A percentile compares a stretch with the other conserved stretches of the same genome.
Evolutionary conservation across 2,329 filamentous ascomycete genomes (phyloP).

Genomic region (Trichoderma sp.): DNA sequence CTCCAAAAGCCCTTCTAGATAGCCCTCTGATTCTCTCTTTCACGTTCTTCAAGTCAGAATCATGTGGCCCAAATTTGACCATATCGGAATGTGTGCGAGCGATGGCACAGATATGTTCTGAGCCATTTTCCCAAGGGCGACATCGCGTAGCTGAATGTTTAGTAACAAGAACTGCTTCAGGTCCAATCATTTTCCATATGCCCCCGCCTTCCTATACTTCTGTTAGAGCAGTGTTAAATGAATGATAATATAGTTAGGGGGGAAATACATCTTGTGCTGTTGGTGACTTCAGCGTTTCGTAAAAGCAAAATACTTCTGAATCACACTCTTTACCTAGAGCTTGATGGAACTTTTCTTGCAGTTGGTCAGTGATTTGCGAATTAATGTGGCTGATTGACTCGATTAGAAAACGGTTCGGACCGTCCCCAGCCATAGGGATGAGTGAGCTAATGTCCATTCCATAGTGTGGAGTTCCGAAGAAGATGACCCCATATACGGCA

Average conservation of each 20-base stretch:
- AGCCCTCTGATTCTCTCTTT: conserved; percentile 20
- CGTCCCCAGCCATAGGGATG: no score
- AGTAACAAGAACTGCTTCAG: conserved; percentile 32
- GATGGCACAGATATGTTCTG: conserved; percentile 34
- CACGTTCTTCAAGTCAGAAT: conserved; percentile 14
- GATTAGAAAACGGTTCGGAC: no score
- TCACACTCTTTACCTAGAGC: no score
- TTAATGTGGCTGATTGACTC: no score
- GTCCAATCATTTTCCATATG: conserved; percentile 33
- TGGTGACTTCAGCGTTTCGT: conserved; percentile 35
- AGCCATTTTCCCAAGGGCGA: conserved; percentile 33
- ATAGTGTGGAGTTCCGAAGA: no score
- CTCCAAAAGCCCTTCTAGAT: conserved; percentile 10
- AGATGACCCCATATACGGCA: no score
- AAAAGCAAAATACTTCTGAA: conserved; percentile 35
- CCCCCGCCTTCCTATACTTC: no score
- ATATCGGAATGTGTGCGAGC: conserved; percentile 32
- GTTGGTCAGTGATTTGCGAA: no score
- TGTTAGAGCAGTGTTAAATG: no score
- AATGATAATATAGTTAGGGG: no score
- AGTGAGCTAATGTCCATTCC: no score
- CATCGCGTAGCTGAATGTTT: conserved; percentile 36
- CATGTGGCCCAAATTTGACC: conserved; percentile 35
- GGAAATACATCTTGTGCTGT: conserved; percentile 30
- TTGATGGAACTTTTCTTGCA: no score